phyloP scores from a whole-genome alignment of 495 filamentous ascomycete genomes.

The Talaromyces ruber region DNA sequence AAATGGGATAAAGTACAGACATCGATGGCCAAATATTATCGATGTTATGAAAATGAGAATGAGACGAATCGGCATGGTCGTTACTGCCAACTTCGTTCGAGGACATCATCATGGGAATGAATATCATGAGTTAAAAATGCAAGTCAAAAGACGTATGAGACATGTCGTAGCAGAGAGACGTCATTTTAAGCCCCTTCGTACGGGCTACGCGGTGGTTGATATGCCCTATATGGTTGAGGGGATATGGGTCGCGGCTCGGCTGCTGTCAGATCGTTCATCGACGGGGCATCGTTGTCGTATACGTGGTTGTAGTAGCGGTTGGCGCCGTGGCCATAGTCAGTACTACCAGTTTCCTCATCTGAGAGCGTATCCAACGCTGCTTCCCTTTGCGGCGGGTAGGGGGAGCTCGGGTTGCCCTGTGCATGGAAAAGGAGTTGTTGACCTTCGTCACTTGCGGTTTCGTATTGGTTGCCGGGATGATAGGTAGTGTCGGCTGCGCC shows the following conservation, averaged over 20 bases:
- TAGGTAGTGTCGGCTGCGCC: slow-evolving; percentile 22
- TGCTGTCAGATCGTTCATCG: background rate
- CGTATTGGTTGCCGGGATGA: slow-evolving; percentile 13
- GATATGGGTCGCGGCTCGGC: slow-evolving; percentile 6
- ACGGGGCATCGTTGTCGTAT: background rate
- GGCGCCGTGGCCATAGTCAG: background rate
- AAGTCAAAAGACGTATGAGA: background rate
- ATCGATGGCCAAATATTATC: background rate
- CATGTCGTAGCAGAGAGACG: background rate
- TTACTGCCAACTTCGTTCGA: background rate
- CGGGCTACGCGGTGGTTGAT: slow-evolving; percentile 1
- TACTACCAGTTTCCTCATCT: slow-evolving; percentile 10
- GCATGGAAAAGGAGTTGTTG: slow-evolving; percentile 31
- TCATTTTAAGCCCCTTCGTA: slow-evolving; percentile 1
- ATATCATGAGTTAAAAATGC: background rate
- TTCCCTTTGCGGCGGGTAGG: background rate
- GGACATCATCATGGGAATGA: background rate
- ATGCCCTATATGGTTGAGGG: slow-evolving; percentile 1
- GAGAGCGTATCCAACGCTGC: slow-evolving; percentile 10
- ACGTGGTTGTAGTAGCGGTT: background rate
- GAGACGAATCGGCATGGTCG: background rate
- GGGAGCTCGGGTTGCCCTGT: slow-evolving; percentile 27
- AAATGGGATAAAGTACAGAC: slow-evolving; percentile 3
- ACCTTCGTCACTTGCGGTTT: slow-evolving; percentile 28
- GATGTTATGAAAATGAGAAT: background rate